A percentile compares a stretch with the other conserved stretches of the same genome.
Evolutionary conservation across 2,329 filamentous ascomycete genomes (phyloP).

Genomic region (Botrytis byssoidea): DNA sequence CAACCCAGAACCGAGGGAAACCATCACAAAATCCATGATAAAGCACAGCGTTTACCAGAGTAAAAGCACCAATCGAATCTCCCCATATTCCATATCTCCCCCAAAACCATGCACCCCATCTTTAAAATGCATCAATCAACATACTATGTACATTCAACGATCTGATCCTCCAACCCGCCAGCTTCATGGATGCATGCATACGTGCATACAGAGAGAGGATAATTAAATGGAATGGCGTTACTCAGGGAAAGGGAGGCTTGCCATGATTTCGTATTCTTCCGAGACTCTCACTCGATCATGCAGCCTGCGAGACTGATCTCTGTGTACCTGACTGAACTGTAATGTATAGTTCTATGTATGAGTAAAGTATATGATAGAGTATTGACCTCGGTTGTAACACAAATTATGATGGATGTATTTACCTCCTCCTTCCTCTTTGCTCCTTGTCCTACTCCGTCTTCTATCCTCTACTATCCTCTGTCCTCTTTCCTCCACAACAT

Average conservation of each 20-base stretch:
- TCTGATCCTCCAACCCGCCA: neutral
- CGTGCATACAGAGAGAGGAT: neutral
- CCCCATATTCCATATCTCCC: too few species aligned
- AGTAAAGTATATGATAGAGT: neutral
- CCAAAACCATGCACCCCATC: neutral
- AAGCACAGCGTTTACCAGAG: neutral
- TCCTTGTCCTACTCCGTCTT: neutral
- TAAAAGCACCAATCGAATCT: neutral
- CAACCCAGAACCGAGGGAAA: neutral
- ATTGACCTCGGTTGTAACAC: neutral
- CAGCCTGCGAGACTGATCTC: neutral
- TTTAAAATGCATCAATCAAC: neutral
- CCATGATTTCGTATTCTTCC: neutral
- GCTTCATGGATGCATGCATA: neutral
- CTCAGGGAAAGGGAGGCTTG: neutral
- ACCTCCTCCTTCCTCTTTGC: neutral
- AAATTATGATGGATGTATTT: neutral
- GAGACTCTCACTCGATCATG: neutral
- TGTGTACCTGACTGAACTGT: neutral
- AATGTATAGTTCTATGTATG: neutral
- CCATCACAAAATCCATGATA: neutral
- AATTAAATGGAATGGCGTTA: neutral
- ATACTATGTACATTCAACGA: neutral
- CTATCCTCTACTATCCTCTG: too few species aligned
- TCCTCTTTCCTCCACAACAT: neutral